Evolutionary conservation across 2,329 filamentous ascomycete species (phyloP), one percentile per base, ranked within the genome.

Genomic region (Amauroascus niger): DNA sequence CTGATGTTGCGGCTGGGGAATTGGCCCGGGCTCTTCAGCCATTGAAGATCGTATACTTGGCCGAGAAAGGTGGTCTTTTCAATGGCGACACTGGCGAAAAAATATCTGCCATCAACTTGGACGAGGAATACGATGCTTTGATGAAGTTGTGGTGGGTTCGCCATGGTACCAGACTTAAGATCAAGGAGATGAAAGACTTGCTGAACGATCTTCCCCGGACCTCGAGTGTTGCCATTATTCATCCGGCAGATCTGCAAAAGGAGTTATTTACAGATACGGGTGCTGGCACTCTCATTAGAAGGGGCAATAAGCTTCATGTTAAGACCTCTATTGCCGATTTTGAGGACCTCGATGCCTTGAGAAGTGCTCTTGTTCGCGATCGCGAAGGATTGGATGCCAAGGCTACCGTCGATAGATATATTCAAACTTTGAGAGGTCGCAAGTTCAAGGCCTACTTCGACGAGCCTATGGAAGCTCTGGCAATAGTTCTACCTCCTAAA

Each of bases 11-110:
- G 33, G 93, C 93, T 28, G 90, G 90, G 60, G 91, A 96, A 74
- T 78, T 98, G 57, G 91, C 93, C 22, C 84, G 88, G 56, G 82
- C 87, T 54, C 76, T 98, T 52, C 84, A 97, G 71, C 93, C 93
- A 24, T 76, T 97, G 64, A 98, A 98, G 81, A 91, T 97, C 57
- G 90, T 98, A 56, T 98, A 96, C 69, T 79, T 97, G n/a, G 94
- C 89, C 4, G 93, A 98, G 75, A 97, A 97, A 79, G 93, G 93
- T 48, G 93, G 91, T 6, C 75, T 98, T 32, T 95, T 95, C 73
- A 88, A 97, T 67, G 90, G 89, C 56, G 87, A 95, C 59, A 87
- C 84, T n/a, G 86, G 86, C 55, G 85, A 91, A 76, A 95, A 95
- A 76, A 97, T 97, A 65, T 95, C 91, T 5, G 87, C 86, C 56